These are phyloP conservation scores for Podospora fimiseda DNA, from an alignment of 495 filamentous ascomycete species.

Conservation along the genomic window DNA sequence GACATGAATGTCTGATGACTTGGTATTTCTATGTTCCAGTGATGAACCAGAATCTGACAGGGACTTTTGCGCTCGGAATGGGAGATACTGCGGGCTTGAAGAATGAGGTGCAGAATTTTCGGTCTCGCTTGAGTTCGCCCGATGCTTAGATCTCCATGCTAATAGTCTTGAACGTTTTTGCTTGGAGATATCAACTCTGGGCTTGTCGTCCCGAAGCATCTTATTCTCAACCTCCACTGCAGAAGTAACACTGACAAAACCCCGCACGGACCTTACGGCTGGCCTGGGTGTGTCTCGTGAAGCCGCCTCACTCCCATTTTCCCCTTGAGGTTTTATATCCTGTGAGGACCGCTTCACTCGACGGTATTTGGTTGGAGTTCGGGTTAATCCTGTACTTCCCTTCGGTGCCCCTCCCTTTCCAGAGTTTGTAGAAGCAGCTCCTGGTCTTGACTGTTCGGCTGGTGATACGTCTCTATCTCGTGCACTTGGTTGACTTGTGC, in stretches of 20 bases:
- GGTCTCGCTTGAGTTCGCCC: background rate
- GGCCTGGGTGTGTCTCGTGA: background rate
- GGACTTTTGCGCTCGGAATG: constrained; percentile 1
- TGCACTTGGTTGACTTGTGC: background rate
- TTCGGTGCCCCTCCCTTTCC: background rate
- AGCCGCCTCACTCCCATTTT: background rate
- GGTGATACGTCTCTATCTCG: background rate
- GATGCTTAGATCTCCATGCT: constrained; percentile 14
- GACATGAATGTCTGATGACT: background rate
- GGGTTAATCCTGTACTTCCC: background rate
- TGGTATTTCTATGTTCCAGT: background rate
- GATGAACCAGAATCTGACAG: background rate
- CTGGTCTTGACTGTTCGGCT: background rate
- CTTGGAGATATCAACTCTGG: constrained; percentile 5
- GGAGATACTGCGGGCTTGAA: background rate
- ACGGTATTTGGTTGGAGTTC: background rate
- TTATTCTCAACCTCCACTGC: background rate
- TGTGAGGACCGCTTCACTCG: background rate
- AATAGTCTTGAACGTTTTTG: constrained; percentile 10
- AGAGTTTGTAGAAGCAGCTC: background rate
- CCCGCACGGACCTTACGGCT: background rate
- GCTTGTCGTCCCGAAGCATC: constrained; percentile 1
- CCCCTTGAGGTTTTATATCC: background rate
- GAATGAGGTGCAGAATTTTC: background rate
- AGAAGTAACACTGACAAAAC: background rate